A percentile compares a stretch with the other conserved stretches of the same genome.
phyloP scores from a whole-genome alignment of 2,329 filamentous ascomycete genomes.

The Scedosporium minutisporum region DNA sequence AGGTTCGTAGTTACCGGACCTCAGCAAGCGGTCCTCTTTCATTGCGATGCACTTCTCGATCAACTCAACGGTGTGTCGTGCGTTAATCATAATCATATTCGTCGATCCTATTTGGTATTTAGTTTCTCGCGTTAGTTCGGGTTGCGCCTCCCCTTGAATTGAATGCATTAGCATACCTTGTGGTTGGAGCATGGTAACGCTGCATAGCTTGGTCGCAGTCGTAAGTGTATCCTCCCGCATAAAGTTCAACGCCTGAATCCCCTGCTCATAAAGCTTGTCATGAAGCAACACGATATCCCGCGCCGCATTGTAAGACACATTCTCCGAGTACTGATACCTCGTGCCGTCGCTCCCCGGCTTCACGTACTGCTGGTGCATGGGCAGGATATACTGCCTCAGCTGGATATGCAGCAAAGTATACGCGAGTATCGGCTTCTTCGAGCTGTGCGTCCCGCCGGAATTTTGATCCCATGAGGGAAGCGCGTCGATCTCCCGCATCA shows the following conservation, averaged over 20 bases:
- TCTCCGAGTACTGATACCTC: slow-evolving; percentile 53
- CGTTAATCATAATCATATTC: slow-evolving; percentile 54
- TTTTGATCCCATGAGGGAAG: slow-evolving; percentile 45
- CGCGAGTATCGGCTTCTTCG: slow-evolving; percentile 47
- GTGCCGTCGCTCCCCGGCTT: slow-evolving; percentile 50
- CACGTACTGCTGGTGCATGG: slow-evolving; percentile 50
- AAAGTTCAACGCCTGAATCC: slow-evolving; percentile 49
- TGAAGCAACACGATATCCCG: slow-evolving; percentile 53
- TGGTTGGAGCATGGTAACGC: slow-evolving; percentile 51
- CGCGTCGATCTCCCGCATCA: slow-evolving; percentile 51
- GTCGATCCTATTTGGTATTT: slow-evolving; percentile 30
- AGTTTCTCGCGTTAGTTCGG: no score
- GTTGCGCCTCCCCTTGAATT: neutral
- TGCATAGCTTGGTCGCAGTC: slow-evolving; percentile 51
- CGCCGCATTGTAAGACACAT: slow-evolving; percentile 53
- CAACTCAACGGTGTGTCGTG: slow-evolving; percentile 49
- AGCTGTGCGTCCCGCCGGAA: slow-evolving; percentile 13
- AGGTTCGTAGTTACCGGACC: slow-evolving; percentile 55
- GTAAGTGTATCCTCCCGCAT: slow-evolving; percentile 50
- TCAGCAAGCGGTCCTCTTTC: slow-evolving; percentile 50
- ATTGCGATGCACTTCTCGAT: slow-evolving; percentile 51
- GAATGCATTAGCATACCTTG: slow-evolving; percentile 15
- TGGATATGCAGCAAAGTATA: slow-evolving; percentile 53
- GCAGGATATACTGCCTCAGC: slow-evolving; percentile 51
- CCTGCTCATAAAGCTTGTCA: slow-evolving; percentile 49